Evolutionary conservation across 2,329 filamentous ascomycete species (phyloP), one percentile per base, ranked within the genome.

Genomic region (Scolecobasidium constrictum): DNA sequence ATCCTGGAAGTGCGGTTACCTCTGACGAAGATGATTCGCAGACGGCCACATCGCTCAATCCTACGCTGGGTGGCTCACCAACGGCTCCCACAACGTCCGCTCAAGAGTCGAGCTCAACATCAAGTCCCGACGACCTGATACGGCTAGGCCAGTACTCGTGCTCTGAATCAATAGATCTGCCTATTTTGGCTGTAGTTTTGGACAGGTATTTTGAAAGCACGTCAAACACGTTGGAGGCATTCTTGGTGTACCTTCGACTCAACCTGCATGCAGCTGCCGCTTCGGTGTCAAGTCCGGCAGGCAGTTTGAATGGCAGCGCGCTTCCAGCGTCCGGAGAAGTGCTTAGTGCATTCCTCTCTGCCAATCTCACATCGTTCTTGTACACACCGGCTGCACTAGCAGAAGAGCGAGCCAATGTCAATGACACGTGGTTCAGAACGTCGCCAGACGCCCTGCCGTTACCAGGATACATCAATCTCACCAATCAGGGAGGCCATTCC

Each of bases 181-280:
- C 60, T 5, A 59, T 63, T 2, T 54, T 78, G 17, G 58, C 66
- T 12, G 28, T 28, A n/a, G 43, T 78, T 12, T 52, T 81, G 5
- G 52, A 61, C n/a, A 64, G 67, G 35, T 80, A 76, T 49, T 63
- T 81, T 36, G 52, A 61, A 11, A 53, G 55, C 4, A 80, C 75
- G 4, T 62, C 69, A 23, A 72, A 70, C 23, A 72, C 72, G 4
- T 57, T 78, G 23, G 69, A 68, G 16, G 75, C 76, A 2, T 68
- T 68, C 34, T 57, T 76, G 6, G 58, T 67, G 2, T 71, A 69
- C 48, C 49, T 82, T 2, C 65, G 68, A 3, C 55, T 82, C 43
- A 79, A 81, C 53, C 52, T 82, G 5, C 77, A 81, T 59, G 70
- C 69, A 17, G 74, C 77, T 4, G 58, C 65, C 5, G 59, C 65